A percentile compares a stretch with the other conserved stretches of the same genome.
phyloP scores from a whole-genome alignment of 257 asterid species.

The Scutellaria galericulata region DNA sequence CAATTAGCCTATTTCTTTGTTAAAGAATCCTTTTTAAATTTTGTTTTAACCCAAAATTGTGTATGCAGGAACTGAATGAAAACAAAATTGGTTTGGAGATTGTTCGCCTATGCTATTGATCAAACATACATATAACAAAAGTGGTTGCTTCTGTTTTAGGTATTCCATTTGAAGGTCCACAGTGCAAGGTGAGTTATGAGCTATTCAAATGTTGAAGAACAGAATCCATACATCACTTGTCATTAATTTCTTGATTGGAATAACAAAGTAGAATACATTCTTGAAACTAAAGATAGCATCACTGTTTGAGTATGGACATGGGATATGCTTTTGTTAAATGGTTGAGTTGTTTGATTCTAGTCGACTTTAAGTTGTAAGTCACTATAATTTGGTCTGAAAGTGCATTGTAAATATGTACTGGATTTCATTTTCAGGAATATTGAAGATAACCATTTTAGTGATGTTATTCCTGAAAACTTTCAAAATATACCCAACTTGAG shows the following conservation, averaged over 20 bases:
- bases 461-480: slow-evolving; percentile 82
- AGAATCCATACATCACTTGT: slow-evolving; percentile 5
- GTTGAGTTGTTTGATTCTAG: slow-evolving; percentile 5
- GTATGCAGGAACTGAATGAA: slow-evolving; percentile 61
- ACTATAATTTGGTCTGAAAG: background rate
- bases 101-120: slow-evolving; percentile 90
- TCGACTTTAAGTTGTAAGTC: background rate
- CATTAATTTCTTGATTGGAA: background rate
- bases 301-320: background rate
- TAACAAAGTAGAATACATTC: slow-evolving; percentile 1
- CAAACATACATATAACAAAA: slow-evolving; percentile 83
- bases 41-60: slow-evolving; percentile 20
- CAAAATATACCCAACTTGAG: slow-evolving; percentile 72
- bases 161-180: slow-evolving; percentile 79
- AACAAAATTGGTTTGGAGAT: slow-evolving; percentile 52
- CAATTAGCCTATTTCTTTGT: slow-evolving; percentile 11
- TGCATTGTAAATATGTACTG: slow-evolving; percentile 19
- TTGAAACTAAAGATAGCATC: slow-evolving; percentile 10
- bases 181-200: slow-evolving; percentile 62
- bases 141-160: slow-evolving; percentile 71
- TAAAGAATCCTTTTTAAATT: slow-evolving; percentile 2
- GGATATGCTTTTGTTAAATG: slow-evolving; percentile 9
- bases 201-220: slow-evolving; percentile 17
- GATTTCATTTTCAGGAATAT: slow-evolving; percentile 66
- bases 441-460: slow-evolving; percentile 91